phyloP scores from a whole-genome alignment of 176 grass and related monocot species.

The Oryza rufipogon region DNA sequence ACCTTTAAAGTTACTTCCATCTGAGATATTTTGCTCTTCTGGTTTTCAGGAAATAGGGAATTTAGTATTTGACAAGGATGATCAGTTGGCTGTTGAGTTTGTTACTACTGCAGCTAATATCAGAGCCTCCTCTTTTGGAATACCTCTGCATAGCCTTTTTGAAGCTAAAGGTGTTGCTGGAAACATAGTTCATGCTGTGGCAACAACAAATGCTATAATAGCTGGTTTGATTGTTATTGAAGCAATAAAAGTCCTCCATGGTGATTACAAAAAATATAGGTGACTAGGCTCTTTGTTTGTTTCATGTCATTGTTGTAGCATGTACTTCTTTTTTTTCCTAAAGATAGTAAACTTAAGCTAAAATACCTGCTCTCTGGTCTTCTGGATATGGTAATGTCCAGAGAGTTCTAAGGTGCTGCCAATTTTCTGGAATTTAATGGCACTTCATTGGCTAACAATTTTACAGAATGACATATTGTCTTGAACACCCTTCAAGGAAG shows the following conservation, averaged over 20 bases:
- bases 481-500: constrained; percentile 91
- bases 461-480: constrained; percentile 98
- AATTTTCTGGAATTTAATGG: background rate
- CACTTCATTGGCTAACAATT: constrained; percentile 20
- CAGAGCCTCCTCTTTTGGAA: constrained; percentile 93
- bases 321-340: constrained; percentile 16
- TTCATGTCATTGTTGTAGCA: background rate
- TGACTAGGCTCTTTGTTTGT: constrained; percentile 38
- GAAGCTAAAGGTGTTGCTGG: constrained; percentile 99
- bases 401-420: background rate
- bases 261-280: constrained; percentile 80
- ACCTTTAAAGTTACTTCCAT: background rate
- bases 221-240: constrained; percentile 97
- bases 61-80: constrained; percentile 96
- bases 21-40: constrained; percentile 15
- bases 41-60: constrained; percentile 79
- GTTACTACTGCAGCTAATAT: constrained; percentile 97
- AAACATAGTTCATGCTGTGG: constrained; percentile 99
- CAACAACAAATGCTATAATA: constrained; percentile 97
- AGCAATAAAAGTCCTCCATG: constrained; percentile 89
- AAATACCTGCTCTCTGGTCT: background rate
- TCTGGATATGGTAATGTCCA: constrained; percentile 16
- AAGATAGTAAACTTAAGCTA: background rate
- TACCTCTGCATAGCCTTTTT: constrained; percentile 89
- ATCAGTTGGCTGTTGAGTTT: constrained; percentile 93